phyloP scores from a whole-genome alignment of 305 asterid genomes.

The Stenogyne calaminthoides region DNA sequence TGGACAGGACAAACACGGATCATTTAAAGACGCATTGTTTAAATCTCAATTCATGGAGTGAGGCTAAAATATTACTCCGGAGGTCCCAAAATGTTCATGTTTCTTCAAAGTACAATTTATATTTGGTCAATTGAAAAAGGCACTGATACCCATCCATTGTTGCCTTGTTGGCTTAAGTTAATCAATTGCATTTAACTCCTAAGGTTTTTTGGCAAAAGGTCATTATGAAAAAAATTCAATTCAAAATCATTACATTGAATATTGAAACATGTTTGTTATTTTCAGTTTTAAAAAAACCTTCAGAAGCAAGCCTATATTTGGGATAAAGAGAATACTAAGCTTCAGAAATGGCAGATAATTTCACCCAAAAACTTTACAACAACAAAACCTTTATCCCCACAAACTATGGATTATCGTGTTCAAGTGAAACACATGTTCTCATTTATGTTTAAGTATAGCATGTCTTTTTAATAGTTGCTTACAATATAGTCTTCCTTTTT shows the following conservation, averaged over 20 bases:
- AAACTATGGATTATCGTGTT: background rate
- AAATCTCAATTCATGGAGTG: conserved; percentile 6
- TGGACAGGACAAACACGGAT: conserved; percentile 3
- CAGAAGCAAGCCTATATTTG: background rate
- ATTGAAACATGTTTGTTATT: background rate
- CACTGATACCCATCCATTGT: background rate
- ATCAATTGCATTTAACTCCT: background rate
- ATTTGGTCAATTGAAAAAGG: background rate
- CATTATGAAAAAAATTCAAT: background rate
- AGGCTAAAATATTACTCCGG: conserved; percentile 11
- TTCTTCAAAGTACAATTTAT: background rate
- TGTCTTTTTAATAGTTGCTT: background rate
- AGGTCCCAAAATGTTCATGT: background rate
- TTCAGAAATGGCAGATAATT: background rate
- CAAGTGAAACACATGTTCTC: background rate
- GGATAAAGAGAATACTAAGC: background rate
- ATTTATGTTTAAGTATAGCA: background rate
- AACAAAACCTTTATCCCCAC: background rate
- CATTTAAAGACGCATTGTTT: conserved; percentile 5
- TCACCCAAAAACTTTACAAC: background rate
- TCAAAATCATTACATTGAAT: background rate
- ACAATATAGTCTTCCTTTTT: background rate
- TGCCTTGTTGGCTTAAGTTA: background rate
- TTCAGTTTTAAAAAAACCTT: background rate
- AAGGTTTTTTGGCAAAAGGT: background rate